A percentile compares a stretch with the other conserved stretches of the same genome.
Conservation (phyloP, 2,329 filamentous ascomycete species). For the Cyphellophora attinorum region DNA sequence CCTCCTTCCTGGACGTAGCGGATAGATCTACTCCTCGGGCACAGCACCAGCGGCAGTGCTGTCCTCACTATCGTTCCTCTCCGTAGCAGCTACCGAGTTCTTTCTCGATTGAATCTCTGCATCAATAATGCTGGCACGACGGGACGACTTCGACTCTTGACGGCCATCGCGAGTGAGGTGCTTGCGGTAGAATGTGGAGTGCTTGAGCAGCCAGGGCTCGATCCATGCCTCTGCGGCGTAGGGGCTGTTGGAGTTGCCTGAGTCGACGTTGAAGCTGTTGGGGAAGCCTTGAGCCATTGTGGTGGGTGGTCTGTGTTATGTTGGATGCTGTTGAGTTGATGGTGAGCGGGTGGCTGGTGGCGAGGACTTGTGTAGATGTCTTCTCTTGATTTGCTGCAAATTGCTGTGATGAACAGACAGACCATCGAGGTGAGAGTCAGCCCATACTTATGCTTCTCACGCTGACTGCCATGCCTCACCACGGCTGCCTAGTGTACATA, state of each 20-base stretch:
- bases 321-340: no score
- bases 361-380: no score
- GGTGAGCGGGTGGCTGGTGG: no score
- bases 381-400: no score
- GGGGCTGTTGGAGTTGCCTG: slow-evolving; percentile 8
- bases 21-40: no score
- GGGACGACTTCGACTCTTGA: slow-evolving; percentile 10
- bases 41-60: no score
- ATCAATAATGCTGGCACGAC: slow-evolving; percentile 12
- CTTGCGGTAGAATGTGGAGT: slow-evolving; percentile 16
- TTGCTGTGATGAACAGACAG: no score
- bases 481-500: no score
- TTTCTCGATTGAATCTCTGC: slow-evolving; percentile 12
- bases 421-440: no score
- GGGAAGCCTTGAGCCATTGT: slow-evolving; percentile 13
- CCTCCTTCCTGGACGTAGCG: no score
- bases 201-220: slow-evolving; percentile 17
- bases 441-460: no score
- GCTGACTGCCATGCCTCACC: no score
- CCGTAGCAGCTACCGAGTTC: slow-evolving; percentile 11
- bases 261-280: slow-evolving; percentile 13
- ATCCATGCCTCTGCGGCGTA: slow-evolving; percentile 15
- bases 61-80: neutral
- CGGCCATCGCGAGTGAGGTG: slow-evolving; percentile 12
- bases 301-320: neutral